Evolutionary conservation across 805 yeast genomes (phyloP).

Genomic region (Ogataea chonburiensis): DNA sequence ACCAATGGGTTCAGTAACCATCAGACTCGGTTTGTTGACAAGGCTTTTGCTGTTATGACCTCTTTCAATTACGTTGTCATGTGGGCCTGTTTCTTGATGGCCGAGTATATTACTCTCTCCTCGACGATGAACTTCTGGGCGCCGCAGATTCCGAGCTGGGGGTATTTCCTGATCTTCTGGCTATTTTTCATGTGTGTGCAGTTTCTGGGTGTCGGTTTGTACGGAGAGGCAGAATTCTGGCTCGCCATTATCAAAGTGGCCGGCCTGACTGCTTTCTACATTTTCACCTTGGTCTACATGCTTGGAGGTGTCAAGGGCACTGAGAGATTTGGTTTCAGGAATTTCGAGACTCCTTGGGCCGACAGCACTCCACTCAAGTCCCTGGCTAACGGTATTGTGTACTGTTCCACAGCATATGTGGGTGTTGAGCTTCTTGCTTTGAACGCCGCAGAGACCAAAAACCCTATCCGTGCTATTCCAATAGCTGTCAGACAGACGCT

Average conservation of each 20-base stretch:
- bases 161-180: slow-evolving; percentile 53
- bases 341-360: slow-evolving; percentile 51
- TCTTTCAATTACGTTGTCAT: slow-evolving; percentile 52
- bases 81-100: slow-evolving; percentile 52
- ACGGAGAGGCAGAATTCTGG: slow-evolving; percentile 57
- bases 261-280: slow-evolving; percentile 37
- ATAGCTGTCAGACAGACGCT: slow-evolving; percentile 56
- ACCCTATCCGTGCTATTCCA: slow-evolving; percentile 59
- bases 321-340: slow-evolving; percentile 27
- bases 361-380: slow-evolving; percentile 44
- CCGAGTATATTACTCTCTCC: slow-evolving; percentile 52
- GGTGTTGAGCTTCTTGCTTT: slow-evolving; percentile 55
- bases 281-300: slow-evolving; percentile 38
- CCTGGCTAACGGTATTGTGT: slow-evolving; percentile 45
- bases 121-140: slow-evolving; percentile 50
- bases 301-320: slow-evolving; percentile 37
- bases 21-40: slow-evolving; percentile 49
- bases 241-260: slow-evolving; percentile 47
- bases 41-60: slow-evolving; percentile 50
- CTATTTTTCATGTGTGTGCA: slow-evolving; percentile 48
- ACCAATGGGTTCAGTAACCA: slow-evolving; percentile 43
- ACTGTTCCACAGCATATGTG: slow-evolving; percentile 75
- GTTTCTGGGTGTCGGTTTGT: slow-evolving; percentile 48
- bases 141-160: slow-evolving; percentile 52
- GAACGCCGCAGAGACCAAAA: slow-evolving; percentile 60